Percentiles rank a stretch among this genome's conserved stretches.
phyloP scores from a whole-genome alignment of 108 stramenopile species.

The Cyclostephanos tholiformis region DNA sequence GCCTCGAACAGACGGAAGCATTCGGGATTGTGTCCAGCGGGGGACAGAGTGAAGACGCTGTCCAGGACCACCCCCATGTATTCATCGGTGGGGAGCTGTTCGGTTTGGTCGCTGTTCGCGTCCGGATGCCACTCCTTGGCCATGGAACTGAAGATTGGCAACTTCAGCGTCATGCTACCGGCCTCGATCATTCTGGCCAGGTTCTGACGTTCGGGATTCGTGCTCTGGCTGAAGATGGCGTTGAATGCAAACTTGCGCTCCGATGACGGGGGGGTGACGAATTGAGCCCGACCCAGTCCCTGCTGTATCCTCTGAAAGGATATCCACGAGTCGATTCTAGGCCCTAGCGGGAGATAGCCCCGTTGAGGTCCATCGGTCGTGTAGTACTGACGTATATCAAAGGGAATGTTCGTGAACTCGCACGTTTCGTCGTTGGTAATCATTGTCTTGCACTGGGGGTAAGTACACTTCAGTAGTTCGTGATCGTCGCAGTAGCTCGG shows the following conservation, averaged over 20 bases:
- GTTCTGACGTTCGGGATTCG: conserved; percentile 16
- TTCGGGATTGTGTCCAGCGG: conserved; percentile 30
- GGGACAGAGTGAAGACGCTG: conserved; percentile 25
- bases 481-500: not conserved
- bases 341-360: conserved; percentile 42
- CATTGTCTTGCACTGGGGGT: conserved; percentile 13
- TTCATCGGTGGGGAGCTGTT: conserved; percentile 25
- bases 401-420: not conserved
- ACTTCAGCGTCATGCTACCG: not conserved
- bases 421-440: conserved; percentile 8
- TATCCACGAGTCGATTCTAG: conserved; percentile 25
- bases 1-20: conserved; percentile 19
- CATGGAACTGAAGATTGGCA: conserved; percentile 24
- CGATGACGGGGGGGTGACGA: conserved; percentile 9
- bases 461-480: not conserved
- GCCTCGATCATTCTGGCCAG: conserved; percentile 16
- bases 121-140: conserved; percentile 17
- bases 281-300: not conserved
- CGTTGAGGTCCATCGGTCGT: not conserved
- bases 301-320: conserved; percentile 16
- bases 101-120: not conserved
- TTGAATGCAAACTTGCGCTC: conserved; percentile 32
- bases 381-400: conserved; percentile 33
- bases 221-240: conserved; percentile 39
- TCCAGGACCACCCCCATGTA: conserved; percentile 24